phyloP scores from a whole-genome alignment of 768 basidiomycete genomes.

The Mycena kentingensis region DNA sequence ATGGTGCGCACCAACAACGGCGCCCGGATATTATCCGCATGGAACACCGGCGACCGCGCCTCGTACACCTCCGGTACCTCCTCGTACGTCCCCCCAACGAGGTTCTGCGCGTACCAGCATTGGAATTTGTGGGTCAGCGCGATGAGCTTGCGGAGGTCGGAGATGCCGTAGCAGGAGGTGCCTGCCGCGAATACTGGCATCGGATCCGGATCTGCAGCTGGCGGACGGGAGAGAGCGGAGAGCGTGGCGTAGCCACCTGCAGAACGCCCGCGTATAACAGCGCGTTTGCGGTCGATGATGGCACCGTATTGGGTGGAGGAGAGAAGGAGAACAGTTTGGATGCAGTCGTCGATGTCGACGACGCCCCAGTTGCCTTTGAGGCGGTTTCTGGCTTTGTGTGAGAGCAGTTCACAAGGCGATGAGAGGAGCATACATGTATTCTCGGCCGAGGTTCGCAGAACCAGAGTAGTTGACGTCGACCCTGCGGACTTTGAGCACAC shows the following conservation, averaged over 20 bases:
- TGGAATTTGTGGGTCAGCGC: slow-evolving; percentile 63
- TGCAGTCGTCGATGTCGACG: slow-evolving; percentile 56
- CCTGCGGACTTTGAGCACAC: slow-evolving; percentile 31
- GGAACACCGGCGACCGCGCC: slow-evolving; percentile 53
- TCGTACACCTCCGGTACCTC: slow-evolving; percentile 52
- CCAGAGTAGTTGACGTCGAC: slow-evolving; percentile 65
- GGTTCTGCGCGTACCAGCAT: slow-evolving; percentile 44
- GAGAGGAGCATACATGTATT: slow-evolving; percentile 37
- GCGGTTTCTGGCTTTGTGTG: too few relatives aligned
- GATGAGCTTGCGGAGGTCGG: slow-evolving; percentile 49
- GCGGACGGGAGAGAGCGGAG: slow-evolving; percentile 34
- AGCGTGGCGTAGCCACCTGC: slow-evolving; percentile 62
- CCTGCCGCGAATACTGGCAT: slow-evolving; percentile 49
- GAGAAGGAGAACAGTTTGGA: slow-evolving; percentile 43
- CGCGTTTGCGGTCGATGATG: slow-evolving; percentile 53
- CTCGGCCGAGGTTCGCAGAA: slow-evolving; percentile 57
- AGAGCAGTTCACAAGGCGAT: too few relatives aligned
- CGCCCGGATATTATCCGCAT: slow-evolving; percentile 50
- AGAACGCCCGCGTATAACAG: slow-evolving; percentile 57
- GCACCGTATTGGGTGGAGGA: slow-evolving; percentile 30
- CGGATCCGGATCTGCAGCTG: neutral
- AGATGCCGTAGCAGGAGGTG: slow-evolving; percentile 53
- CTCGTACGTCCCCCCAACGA: slow-evolving; percentile 53
- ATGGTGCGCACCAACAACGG: slow-evolving; percentile 55
- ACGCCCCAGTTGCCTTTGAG: slow-evolving; percentile 61